phyloP scores from a whole-genome alignment of 1,139 yeast genomes.

The Debaryomyces subglobosus region DNA sequence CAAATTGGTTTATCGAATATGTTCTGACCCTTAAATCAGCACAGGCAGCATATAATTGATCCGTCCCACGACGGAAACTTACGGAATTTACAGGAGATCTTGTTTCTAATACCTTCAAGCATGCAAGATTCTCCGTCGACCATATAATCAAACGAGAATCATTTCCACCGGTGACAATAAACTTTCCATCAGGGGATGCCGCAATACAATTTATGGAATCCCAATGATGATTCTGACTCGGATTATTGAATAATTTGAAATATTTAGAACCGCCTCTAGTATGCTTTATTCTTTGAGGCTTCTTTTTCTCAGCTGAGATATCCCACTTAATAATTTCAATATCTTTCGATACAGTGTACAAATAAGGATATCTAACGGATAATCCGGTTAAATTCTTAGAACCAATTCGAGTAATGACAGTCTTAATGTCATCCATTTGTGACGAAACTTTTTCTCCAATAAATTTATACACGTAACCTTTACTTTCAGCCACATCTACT shows the following conservation, averaged over 20 bases:
- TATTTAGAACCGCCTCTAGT: conserved; percentile 63
- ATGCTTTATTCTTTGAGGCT: conserved; percentile 66
- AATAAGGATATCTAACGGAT: conserved; percentile 56
- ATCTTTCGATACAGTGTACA: conserved; percentile 86
- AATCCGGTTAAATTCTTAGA: conserved; percentile 59
- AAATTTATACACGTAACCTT: conserved; percentile 78
- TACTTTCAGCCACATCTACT: conserved; percentile 86
- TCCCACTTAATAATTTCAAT: conserved; percentile 79
- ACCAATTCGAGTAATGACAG: conserved; percentile 56
- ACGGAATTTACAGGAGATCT: conserved; percentile 74
- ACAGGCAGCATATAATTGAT: conserved; percentile 89
- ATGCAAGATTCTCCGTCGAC: conserved; percentile 77
- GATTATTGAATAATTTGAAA: conserved; percentile 38
- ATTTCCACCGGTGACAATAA: conserved; percentile 86
- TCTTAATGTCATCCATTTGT: conserved; percentile 45
- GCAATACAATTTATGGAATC: conserved; percentile 80
- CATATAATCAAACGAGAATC: conserved; percentile 83
- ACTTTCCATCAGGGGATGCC: conserved; percentile 84
- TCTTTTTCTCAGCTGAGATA: conserved; percentile 36
- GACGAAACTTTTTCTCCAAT: conserved; percentile 51
- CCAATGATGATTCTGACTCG: conserved; percentile 63
- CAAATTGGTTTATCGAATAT: conserved; percentile 79
- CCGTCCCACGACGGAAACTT: conserved; percentile 76
- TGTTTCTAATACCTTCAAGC: conserved; percentile 76
- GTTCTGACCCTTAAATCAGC: conserved; percentile 90